Conservation (phyloP, 257 asterid genomes). For the Vinca minor region DNA sequence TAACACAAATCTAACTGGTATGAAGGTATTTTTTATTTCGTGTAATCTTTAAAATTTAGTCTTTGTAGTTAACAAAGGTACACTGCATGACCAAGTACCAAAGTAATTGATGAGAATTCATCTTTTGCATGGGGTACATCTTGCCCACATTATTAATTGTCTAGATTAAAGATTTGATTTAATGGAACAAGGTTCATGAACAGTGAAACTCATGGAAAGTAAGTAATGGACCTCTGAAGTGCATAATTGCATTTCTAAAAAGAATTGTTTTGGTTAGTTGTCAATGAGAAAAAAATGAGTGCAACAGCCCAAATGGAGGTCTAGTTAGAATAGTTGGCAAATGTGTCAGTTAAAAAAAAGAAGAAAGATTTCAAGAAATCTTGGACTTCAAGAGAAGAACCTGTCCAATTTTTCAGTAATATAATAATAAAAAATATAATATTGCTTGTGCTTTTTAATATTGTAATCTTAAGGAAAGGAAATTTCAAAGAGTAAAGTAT, state of each 20-base stretch:
- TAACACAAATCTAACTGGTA: too few species aligned
- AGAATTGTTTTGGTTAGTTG: conserved; percentile 55
- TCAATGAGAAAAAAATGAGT: conserved; percentile 57
- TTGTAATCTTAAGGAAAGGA: conserved; percentile 12
- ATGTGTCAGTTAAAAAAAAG: conserved; percentile 59
- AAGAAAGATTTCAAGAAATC: conserved; percentile 35
- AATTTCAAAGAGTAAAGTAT: conserved; percentile 27
- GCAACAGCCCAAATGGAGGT: conserved; percentile 64
- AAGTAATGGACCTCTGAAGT: conserved; percentile 22
- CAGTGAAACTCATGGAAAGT: conserved; percentile 25
- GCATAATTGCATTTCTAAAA: conserved; percentile 34
- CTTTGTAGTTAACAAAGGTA: too few species aligned
- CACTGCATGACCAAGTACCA: too few species aligned
- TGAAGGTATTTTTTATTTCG: too few species aligned
- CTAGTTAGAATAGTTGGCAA: conserved; percentile 64
- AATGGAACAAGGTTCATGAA: conserved; percentile 24
- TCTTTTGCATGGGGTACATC: conserved; percentile 15
- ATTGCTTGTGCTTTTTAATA: conserved; percentile 16
- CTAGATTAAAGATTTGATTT: conserved; percentile 12
- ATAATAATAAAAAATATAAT: conserved; percentile 9
- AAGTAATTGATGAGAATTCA: conserved; percentile 14
- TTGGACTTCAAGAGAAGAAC: conserved; percentile 80
- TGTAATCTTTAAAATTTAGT: too few species aligned
- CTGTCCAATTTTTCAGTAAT: conserved; percentile 35
- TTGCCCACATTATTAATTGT: conserved; percentile 14